Conservation (phyloP, 2,329 filamentous ascomycete genomes). For the Trichoderma koningii region DNA sequence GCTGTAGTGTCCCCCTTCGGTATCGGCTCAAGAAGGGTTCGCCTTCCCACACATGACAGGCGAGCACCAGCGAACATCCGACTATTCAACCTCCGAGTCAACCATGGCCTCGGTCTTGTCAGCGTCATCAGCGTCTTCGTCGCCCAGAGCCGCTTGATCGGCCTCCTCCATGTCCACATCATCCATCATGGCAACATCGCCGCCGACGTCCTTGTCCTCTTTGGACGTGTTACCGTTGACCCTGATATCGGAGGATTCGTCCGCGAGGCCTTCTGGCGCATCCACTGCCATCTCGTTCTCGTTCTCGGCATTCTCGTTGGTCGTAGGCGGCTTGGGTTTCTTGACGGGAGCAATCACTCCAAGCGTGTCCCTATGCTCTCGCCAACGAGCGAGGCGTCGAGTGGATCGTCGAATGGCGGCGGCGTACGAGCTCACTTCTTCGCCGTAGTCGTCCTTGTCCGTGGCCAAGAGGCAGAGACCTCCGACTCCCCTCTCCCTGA, state of each 20-base stretch:
- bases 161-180: slow-evolving; percentile 57
- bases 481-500: slow-evolving; percentile 61
- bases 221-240: slow-evolving; percentile 22
- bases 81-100: slow-evolving; percentile 42
- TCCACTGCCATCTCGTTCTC: slow-evolving; percentile 37
- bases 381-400: slow-evolving; percentile 71
- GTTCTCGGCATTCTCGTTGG: slow-evolving; percentile 33
- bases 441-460: slow-evolving; percentile 74
- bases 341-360: slow-evolving; percentile 54
- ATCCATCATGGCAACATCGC: slow-evolving; percentile 50
- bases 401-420: slow-evolving; percentile 65
- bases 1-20: neutral
- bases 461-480: slow-evolving; percentile 63
- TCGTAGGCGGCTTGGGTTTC: slow-evolving; percentile 38
- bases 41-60: neutral
- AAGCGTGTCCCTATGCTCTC: slow-evolving; percentile 46
- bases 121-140: slow-evolving; percentile 50
- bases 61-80: neutral
- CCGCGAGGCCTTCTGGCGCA: slow-evolving; percentile 29
- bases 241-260: slow-evolving; percentile 9
- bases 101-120: slow-evolving; percentile 44
- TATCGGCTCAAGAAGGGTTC: neutral
- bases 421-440: slow-evolving; percentile 68
- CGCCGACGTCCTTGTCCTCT: slow-evolving; percentile 41
- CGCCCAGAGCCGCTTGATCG: slow-evolving; percentile 44